Evolutionary conservation across 805 yeast genomes (phyloP).

Genomic region (Lipomyces sp.): DNA sequence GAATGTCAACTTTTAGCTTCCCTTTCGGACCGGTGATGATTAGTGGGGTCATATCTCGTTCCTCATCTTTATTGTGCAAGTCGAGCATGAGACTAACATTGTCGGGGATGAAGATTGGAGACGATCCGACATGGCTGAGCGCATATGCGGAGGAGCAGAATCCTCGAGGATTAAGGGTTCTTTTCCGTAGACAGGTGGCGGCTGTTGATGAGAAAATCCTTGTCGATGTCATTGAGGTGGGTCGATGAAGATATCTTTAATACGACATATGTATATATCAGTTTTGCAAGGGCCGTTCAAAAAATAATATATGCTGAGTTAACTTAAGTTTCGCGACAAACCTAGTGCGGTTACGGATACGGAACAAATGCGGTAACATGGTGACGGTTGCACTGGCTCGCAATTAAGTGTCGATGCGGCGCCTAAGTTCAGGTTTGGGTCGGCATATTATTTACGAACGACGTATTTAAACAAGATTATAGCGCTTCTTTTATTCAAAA

Average conservation of each 20-base stretch:
- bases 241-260: not conserved
- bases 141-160: constrained; percentile 22
- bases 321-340: too few species aligned
- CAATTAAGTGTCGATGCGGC: not conserved
- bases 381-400: too few species aligned
- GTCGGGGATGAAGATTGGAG: constrained; percentile 71
- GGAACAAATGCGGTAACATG: too few species aligned
- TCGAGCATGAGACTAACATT: constrained; percentile 57
- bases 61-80: constrained; percentile 41
- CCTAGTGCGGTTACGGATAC: not conserved
- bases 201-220: not conserved
- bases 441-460: not conserved
- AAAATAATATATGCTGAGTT: not conserved
- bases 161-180: not conserved
- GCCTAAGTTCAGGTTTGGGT: not conserved
- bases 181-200: not conserved
- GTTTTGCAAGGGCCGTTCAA: not conserved
- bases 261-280: not conserved
- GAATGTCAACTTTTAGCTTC: constrained; percentile 62
- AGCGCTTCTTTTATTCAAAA: too few species aligned
- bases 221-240: not conserved
- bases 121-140: constrained; percentile 74
- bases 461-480: too few species aligned
- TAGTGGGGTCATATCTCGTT: constrained; percentile 51
- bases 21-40: constrained; percentile 84